These are phyloP conservation scores for Adansonia gregorii DNA, from an alignment of 441 rosid genomes.

Conservation along the genomic window DNA sequence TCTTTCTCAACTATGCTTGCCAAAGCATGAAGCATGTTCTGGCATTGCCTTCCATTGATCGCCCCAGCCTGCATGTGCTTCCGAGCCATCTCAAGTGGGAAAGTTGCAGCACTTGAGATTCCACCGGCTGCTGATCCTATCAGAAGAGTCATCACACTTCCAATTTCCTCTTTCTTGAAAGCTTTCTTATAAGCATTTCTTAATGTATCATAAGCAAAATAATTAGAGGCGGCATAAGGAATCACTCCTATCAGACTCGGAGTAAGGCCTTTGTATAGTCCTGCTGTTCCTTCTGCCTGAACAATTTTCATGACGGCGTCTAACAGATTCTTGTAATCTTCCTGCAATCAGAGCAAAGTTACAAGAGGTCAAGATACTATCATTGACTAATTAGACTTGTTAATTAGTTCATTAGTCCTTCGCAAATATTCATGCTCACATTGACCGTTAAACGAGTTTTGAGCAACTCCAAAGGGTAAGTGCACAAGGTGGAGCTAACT, in stretches of 20 bases:
- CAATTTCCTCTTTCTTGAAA: slow-evolving; percentile 80
- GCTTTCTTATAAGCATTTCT: slow-evolving; percentile 69
- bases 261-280: slow-evolving; percentile 87
- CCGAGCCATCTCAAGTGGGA: slow-evolving; percentile 96
- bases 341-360: slow-evolving; percentile 49
- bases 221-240: slow-evolving; percentile 96
- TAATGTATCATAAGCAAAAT: slow-evolving; percentile 90
- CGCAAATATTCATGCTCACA: slow-evolving; percentile 45
- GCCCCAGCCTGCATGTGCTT: slow-evolving; percentile 99
- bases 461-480: slow-evolving; percentile 90
- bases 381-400: not conserved
- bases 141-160: slow-evolving; percentile 85
- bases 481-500: slow-evolving; percentile 90
- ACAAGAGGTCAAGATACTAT: not conserved
- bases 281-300: slow-evolving; percentile 78
- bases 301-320: slow-evolving; percentile 81
- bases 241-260: slow-evolving; percentile 96
- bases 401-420: not conserved
- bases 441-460: slow-evolving; percentile 94
- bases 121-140: slow-evolving; percentile 97
- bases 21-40: slow-evolving; percentile 77
- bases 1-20: slow-evolving; percentile 74
- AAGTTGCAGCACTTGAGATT: slow-evolving; percentile 87
- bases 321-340: slow-evolving; percentile 70
- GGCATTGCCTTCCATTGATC: slow-evolving; percentile 80